These are phyloP conservation scores for Babjeviella inositovora DNA, from an alignment of 805 yeast genomes.

Conservation along the genomic window DNA sequence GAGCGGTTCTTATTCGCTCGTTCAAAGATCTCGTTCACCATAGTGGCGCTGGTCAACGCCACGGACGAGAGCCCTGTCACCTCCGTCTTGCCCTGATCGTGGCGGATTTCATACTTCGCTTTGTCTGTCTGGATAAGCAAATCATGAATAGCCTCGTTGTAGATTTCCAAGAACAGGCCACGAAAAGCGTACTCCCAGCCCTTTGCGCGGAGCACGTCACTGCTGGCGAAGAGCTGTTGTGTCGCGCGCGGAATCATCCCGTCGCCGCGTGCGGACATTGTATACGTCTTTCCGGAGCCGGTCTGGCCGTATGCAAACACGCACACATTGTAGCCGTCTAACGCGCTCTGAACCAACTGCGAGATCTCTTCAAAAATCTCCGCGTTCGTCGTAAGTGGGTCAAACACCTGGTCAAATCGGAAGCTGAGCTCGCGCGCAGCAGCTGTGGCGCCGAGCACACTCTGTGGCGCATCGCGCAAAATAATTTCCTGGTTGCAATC, in stretches of 20 bases:
- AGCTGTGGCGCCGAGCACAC: not conserved
- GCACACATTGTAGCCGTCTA: conserved; percentile 86
- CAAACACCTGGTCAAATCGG: conserved; percentile 69
- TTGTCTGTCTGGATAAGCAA: conserved; percentile 20
- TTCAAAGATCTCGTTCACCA: conserved; percentile 31
- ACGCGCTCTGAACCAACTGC: conserved; percentile 69
- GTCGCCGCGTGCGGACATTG: conserved; percentile 59
- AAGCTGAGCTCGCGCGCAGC: conserved; percentile 19
- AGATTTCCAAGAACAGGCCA: conserved; percentile 80
- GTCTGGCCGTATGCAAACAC: conserved; percentile 97
- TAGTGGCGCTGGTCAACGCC: conserved; percentile 23
- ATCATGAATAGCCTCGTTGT: conserved; percentile 72
- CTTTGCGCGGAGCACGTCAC: conserved; percentile 23
- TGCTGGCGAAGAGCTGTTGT: conserved; percentile 46
- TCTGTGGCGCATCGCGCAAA: conserved; percentile 7
- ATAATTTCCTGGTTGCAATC: conserved; percentile 17
- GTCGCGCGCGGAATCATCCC: conserved; percentile 80
- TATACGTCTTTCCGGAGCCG: conserved; percentile 86
- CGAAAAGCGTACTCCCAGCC: conserved; percentile 49
- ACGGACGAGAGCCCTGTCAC: conserved; percentile 44
- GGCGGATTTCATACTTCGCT: conserved; percentile 52
- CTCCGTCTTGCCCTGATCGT: conserved; percentile 41
- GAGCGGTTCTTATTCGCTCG: conserved; percentile 48
- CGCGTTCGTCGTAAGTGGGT: conserved; percentile 28
- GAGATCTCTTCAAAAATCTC: conserved; percentile 74